Evolutionary conservation across 2,329 filamentous ascomycete genomes (phyloP).

Genomic region (Chaetoscypha palmicola): DNA sequence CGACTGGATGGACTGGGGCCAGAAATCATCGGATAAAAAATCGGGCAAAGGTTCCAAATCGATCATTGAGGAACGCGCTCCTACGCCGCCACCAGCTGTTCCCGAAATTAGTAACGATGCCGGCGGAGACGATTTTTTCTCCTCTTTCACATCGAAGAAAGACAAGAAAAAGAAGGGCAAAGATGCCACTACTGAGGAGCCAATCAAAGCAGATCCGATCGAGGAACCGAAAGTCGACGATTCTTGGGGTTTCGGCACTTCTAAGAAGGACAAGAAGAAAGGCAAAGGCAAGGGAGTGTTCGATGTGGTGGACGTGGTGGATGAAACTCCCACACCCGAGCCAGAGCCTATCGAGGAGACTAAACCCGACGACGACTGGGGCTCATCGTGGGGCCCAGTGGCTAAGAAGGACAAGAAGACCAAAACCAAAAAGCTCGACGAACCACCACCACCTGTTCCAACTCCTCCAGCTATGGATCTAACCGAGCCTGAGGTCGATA

Average conservation of each 20-base stretch:
- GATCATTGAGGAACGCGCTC: slow-evolving; percentile 29
- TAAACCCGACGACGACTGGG: slow-evolving; percentile 41
- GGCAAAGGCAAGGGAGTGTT: slow-evolving; percentile 43
- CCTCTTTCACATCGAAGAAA: slow-evolving; percentile 28
- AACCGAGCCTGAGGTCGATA: slow-evolving; percentile 37
- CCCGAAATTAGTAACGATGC: slow-evolving; percentile 28
- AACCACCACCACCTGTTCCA: slow-evolving; percentile 40
- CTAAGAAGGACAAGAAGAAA: slow-evolving; percentile 43
- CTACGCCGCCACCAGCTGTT: slow-evolving; percentile 29
- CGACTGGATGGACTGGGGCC: slow-evolving; percentile 26
- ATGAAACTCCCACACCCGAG: slow-evolving; percentile 37
- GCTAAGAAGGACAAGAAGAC: slow-evolving; percentile 38
- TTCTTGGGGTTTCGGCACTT: slow-evolving; percentile 19
- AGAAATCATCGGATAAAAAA: slow-evolving; percentile 27
- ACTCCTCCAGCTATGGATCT: slow-evolving; percentile 42
- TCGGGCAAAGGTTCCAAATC: slow-evolving; percentile 25
- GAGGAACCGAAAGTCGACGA: slow-evolving; percentile 43
- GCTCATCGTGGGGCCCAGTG: slow-evolving; percentile 36
- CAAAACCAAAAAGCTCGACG: slow-evolving; percentile 36
- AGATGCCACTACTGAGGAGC: slow-evolving; percentile 21
- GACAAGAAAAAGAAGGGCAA: slow-evolving; percentile 26
- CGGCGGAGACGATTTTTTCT: slow-evolving; percentile 28
- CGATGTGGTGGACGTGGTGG: slow-evolving; percentile 41
- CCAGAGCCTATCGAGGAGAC: slow-evolving; percentile 39
- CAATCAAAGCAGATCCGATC: slow-evolving; percentile 40